Base-by-base conservation (phyloP, 1,284 basidiomycete genomes). In the Kwoniella shivajii region DNA sequence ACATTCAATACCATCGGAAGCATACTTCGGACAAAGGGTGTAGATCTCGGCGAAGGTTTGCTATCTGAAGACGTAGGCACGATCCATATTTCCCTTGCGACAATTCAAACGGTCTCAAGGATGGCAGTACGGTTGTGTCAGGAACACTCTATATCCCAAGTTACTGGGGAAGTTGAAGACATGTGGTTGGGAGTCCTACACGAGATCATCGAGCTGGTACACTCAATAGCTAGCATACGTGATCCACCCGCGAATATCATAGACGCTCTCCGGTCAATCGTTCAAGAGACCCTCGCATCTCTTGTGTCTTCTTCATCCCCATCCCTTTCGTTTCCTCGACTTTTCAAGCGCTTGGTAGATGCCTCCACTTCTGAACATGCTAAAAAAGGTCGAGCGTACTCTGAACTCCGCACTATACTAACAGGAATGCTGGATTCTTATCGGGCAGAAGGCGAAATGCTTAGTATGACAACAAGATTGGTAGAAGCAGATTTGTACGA, bases 361-460 rank as follows among this genome's bases (percentile, higher is more conserved):
- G 65, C 71, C 0, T 59, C 66, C 3, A 71, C 73, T 7, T 54
- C 69, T 33, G 60, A 65, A 58, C 84, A 27, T 38, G 45, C 27
- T 48, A 56, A 50, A 20, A 59, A 58, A 37, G 60, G 64, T 27
- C n/a, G 69, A 18, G 86, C 88, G 5, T 98, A 98, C 74, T 86
- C 88, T 31, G 93, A 98, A 75, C 95, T 98, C 77, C 84, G 92
- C 42, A 84, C 86, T 4, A 92, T 99, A 56, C 81, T 99, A 22
- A 88, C 87, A 0, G 89, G 91, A 29, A 99, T 99, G 92, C 80
- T 98, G 62, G 91, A 94, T 67, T 89, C 92, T 1, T 98, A 97
- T 79, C 86, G 88, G 22, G 86, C 89, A 5, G 93, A 99, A 64
- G 88, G 88, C 24, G 94, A 98, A 66, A 85, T 95, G 81, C 81